Evolutionary conservation across 2,329 filamentous ascomycete genomes (phyloP), one percentile per base, ranked within the genome.

Genomic region (Incumbomyces lentus): DNA sequence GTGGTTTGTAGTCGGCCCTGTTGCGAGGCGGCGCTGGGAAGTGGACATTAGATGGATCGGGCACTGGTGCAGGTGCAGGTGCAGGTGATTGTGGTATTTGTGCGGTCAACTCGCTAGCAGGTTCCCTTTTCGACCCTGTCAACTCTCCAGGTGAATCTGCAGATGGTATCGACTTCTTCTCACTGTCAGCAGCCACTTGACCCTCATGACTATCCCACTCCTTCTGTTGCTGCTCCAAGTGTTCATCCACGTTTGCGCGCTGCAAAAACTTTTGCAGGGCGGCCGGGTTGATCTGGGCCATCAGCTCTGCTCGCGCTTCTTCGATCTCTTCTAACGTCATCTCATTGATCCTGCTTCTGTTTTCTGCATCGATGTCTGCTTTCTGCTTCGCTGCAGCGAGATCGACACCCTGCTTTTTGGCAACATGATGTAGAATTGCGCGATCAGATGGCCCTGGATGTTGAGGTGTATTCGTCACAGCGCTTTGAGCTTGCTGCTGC

Each of bases 291-390:
- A 96, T 66, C 6, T 76, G 79, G n/a, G 72, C 74, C 61, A 94
- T 73, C n/a, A 98, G 69, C 55, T 96, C 90, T 49, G 79, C 73
- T 36, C 83, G 78, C 50, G 92, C 88, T 55, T 82, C 73, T 51
- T 84, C 80, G 49, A 96, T 94, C 64, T 95, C 86, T 32, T 79
- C 76, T 0, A 78, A 68, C 1, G 84, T 84, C 92, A 98, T 95
- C 19, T 73, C 71, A 12, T 80, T 81, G 39, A 98, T 64, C 50
- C 76, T 77, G 48, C 79, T 74, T 37, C 68, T 77, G 59, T 96
- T 98, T 62, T 96, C 88, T 55, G 80, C 74, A 58, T 90, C 84
- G 61, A 98, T 96, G 4, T 75, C 72, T 11, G 49, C 42, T 52
- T 69, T 68, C 58, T 78, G 79, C 59, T 95, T 88, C 36, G 74